phyloP scores from a whole-genome alignment of 768 basidiomycete species.

The Candolleomyces eurysporus region DNA sequence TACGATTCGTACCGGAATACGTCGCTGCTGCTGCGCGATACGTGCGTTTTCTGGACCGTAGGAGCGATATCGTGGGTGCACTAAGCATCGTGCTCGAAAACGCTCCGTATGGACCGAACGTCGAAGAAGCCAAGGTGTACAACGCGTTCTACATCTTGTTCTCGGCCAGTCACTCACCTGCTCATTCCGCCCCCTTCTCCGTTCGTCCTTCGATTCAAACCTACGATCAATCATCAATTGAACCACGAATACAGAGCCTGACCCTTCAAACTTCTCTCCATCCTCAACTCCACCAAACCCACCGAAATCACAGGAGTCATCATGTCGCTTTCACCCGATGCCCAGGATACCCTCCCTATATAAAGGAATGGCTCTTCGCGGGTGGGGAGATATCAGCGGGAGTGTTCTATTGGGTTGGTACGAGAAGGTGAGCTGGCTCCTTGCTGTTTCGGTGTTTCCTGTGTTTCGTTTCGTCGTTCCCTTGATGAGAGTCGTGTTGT shows the following conservation, averaged over 20 bases:
- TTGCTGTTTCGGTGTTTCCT: neutral
- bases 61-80: conserved; percentile 77
- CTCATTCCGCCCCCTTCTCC: neutral
- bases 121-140: conserved; percentile 87
- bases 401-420: conserved; percentile 85
- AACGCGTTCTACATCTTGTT: neutral
- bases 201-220: neutral
- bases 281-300: conserved; percentile 92
- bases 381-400: conserved; percentile 58
- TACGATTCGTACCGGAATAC: neutral
- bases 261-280: conserved; percentile 88
- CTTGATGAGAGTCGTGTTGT: neutral
- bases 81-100: conserved; percentile 68
- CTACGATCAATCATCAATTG: conserved; percentile 3
- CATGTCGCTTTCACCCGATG: conserved; percentile 66
- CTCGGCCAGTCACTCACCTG: neutral
- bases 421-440: conserved; percentile 72
- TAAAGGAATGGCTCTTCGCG: conserved; percentile 86
- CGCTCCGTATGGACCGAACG: conserved; percentile 84
- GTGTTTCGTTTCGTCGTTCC: neutral
- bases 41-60: conserved; percentile 24
- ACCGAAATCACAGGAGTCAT: conserved; percentile 80
- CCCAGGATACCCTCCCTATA: conserved; percentile 88
- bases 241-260: conserved; percentile 49
- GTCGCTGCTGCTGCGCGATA: neutral